phyloP scores from a whole-genome alignment of 345 rosid genomes.

The Syzygium aqueum region DNA sequence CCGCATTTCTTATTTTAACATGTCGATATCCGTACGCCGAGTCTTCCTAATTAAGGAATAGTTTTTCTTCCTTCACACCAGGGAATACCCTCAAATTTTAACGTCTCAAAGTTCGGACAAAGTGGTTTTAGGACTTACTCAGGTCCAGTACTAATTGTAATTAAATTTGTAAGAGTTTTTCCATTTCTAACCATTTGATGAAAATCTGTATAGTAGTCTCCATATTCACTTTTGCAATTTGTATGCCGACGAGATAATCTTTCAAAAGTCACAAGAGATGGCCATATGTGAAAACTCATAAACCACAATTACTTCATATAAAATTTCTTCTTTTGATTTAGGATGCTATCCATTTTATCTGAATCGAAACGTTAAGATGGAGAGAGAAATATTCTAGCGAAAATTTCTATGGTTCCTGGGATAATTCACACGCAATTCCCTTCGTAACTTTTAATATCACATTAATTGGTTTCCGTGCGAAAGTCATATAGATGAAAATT shows the following conservation, averaged over 20 bases:
- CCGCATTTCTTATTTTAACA: too few relatives aligned
- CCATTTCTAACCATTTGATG: too few relatives aligned
- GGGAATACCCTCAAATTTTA: too few relatives aligned
- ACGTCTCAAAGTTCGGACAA: too few relatives aligned
- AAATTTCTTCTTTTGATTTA: neutral
- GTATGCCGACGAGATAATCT: neutral
- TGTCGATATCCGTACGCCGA: accelerated
- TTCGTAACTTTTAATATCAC: neutral
- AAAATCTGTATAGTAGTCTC: neutral
- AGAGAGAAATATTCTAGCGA: neutral
- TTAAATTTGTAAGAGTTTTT: too few relatives aligned
- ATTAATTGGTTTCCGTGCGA: neutral
- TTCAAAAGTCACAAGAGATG: neutral
- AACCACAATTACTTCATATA: neutral
- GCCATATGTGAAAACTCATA: neutral
- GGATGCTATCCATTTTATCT: neutral
- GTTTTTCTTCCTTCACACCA: too few relatives aligned
- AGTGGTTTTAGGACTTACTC: too few relatives aligned
- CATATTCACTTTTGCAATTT: neutral
- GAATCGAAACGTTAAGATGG: neutral
- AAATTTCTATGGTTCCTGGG: neutral
- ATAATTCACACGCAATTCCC: neutral
- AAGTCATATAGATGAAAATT: neutral
- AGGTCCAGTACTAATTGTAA: too few relatives aligned
- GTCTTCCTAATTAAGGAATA: too few relatives aligned